Base-by-base conservation (phyloP, 2,329 filamentous ascomycete genomes). In the Eurotiales sp. region DNA sequence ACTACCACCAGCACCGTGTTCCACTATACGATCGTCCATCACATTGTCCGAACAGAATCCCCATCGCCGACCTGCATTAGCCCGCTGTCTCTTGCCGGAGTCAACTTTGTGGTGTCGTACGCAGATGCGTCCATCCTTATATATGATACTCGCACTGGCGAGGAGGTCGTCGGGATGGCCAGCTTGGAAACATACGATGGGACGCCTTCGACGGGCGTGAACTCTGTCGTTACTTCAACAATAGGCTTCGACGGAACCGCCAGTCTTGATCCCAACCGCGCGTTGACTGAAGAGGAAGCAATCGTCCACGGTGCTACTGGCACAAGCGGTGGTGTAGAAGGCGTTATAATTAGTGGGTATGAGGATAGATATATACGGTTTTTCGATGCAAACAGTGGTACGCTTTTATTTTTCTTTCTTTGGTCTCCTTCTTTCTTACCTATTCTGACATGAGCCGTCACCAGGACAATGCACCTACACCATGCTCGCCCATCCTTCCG, bases 371-470 rank as follows among this genome's bases (percentile, higher is more conserved):
- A 90, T 64, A 90, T 99, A 61, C 82, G 92, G 59, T 96, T 99
- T 78, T 99, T 96, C 69, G 93, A 99, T 77, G 93, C 93, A 56
- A 97, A 99, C 67, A 96, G 90, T 73, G 93, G 93, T 97, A 86
- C 72, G 88, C n/a, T n/a, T n/a, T n/a, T n/a, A n/a, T n/a, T n/a
- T n/a, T n/a, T n/a, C n/a, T n/a, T n/a, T n/a, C n/a, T n/a, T n/a
- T n/a, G n/a, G n/a, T n/a, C n/a, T n/a, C n/a, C n/a, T n/a, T n/a
- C n/a, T n/a, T n/a, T n/a, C n/a, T n/a, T n/a, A n/a, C n/a, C 40
- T 27, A 21, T 32, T 8, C 5, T 4, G 27, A 22, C 44, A 17
- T 39, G 22, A 27, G 30, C 8, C n/a, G 12, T 17, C 11, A 48
- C 11, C 58, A 97, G 93, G 93, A 52, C 93, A 99, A 90, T 96